Evolutionary conservation across 768 basidiomycete genomes (phyloP), one percentile per base, ranked within the genome.

Genomic region (Boletus sp.): DNA sequence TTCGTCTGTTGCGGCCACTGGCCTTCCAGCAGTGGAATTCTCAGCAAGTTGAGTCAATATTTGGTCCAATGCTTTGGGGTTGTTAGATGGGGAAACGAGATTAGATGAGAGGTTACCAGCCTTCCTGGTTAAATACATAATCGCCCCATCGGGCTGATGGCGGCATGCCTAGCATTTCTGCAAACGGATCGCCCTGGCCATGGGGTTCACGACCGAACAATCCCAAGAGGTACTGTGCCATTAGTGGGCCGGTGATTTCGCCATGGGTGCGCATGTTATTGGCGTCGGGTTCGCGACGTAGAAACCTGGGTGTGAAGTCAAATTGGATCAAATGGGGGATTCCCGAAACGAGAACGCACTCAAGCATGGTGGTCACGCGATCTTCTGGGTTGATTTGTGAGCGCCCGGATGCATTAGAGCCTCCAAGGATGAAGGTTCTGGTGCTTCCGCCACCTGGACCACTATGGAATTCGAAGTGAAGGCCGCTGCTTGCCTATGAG

Each of bases 81-180:
- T 1, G 46, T 73, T 4, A 64, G 57, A 49, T n/a, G n/a, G 10
- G 49, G 3, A 33, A 36, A 42, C 7, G 12, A 30, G 33, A 35
- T 0, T 48, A 46, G 17, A 50, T 17, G 40, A 44, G 10, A 32
- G 6, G 32, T 53, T 7, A 63, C 76, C 54, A 53, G 86, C 94
- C 90, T 81, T 93, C 90, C 73, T 96, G 91, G 60, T 85, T 91
- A 65, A 93, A 90, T 6, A 91, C 94, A 75, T 96, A 97, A 70
- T 97, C 94, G 4, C 94, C 94, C 82, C 87, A 83, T 65, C 84
- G 77, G 1, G 89, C 86, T 35, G 73, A 74, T 54, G 80, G 77
- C 4, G 80, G 75, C 30, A 68, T 69, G 9, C 74, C 76, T 39
- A 85, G 73, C 40, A 83, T 49, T 14, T 77, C 77, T 29, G 72